Percentiles rank a stretch among this genome's conserved stretches.
phyloP scores from a whole-genome alignment of 768 basidiomycete genomes.

The Suillus weaverae region DNA sequence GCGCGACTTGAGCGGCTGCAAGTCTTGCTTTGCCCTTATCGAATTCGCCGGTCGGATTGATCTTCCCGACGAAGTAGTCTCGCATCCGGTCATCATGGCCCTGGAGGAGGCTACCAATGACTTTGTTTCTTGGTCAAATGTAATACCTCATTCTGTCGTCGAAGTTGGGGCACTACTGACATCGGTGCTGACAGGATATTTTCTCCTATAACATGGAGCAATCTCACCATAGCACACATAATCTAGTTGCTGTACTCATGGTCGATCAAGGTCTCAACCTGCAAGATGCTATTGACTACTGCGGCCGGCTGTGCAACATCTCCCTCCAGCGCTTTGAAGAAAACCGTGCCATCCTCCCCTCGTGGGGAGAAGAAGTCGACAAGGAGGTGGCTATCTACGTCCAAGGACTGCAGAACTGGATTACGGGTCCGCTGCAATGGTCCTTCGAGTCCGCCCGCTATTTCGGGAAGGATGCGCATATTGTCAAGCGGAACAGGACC shows the following conservation, averaged over 20 bases:
- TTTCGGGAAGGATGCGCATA: constrained; percentile 54
- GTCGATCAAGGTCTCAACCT: constrained; percentile 53
- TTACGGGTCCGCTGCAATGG: constrained; percentile 72
- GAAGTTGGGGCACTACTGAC: background rate
- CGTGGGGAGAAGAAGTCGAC: constrained; percentile 63
- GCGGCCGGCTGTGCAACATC: constrained; percentile 59
- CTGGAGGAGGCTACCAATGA: constrained; percentile 52
- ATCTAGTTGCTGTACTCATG: constrained; percentile 73
- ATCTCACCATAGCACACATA: constrained; percentile 65
- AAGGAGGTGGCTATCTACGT: constrained; percentile 57
- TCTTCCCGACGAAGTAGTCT: constrained; percentile 52
- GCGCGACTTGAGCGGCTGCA: constrained; percentile 54
- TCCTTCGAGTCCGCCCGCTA: constrained; percentile 55
- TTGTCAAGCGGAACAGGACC: constrained; percentile 38
- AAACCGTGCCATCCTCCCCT: constrained; percentile 16
- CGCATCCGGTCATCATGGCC: constrained; percentile 47
- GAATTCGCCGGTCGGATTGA: constrained; percentile 55
- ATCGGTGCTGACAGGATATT: constrained; percentile 49
- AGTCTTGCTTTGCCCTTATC: constrained; percentile 50
- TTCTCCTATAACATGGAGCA: constrained; percentile 79
- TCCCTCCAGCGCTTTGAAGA: constrained; percentile 52
- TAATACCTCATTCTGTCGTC: constrained; percentile 17
- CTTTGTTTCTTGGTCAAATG: constrained; percentile 51
- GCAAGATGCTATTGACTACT: constrained; percentile 62
- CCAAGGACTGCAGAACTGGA: constrained; percentile 65